Evolutionary conservation across 2,329 filamentous ascomycete genomes (phyloP).

Genomic region (Fusarium austroafricanum): DNA sequence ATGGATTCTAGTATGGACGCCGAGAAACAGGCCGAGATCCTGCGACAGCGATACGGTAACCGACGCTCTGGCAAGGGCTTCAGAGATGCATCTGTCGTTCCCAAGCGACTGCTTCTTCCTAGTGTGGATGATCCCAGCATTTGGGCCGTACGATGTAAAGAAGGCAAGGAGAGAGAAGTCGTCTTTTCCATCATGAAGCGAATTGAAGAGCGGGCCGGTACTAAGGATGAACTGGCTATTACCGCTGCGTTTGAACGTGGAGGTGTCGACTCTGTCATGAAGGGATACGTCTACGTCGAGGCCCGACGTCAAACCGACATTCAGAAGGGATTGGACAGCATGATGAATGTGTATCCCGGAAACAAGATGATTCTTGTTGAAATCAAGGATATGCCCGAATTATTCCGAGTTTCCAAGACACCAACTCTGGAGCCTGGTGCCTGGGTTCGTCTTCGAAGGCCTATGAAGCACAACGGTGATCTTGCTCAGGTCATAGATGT

Average conservation of each 20-base stretch:
- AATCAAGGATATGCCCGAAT: constrained; percentile 96
- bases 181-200: constrained; percentile 89
- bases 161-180: constrained; percentile 94
- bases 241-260: constrained; percentile 93
- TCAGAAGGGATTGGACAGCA: constrained; percentile 80
- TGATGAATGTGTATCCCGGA: constrained; percentile 90
- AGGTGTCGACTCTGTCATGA: constrained; percentile 81
- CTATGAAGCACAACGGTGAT: constrained; percentile 86
- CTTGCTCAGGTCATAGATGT: constrained; percentile 93
- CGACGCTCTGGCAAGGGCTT: constrained; percentile 73
- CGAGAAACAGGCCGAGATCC: constrained; percentile 88
- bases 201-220: constrained; percentile 81
- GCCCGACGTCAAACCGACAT: constrained; percentile 89
- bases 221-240: constrained; percentile 84
- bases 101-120: constrained; percentile 87
- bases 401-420: constrained; percentile 90
- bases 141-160: constrained; percentile 92
- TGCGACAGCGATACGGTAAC: constrained; percentile 89
- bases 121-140: constrained; percentile 96
- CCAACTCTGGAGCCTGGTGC: constrained; percentile 86
- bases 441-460: constrained; percentile 88
- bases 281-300: constrained; percentile 95
- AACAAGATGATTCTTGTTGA: constrained; percentile 89
- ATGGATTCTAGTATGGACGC: constrained; percentile 89
- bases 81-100: constrained; percentile 80